These are phyloP conservation scores for Phialophora tarda DNA, from an alignment of 2,329 filamentous ascomycete genomes.

Conservation along the genomic window DNA sequence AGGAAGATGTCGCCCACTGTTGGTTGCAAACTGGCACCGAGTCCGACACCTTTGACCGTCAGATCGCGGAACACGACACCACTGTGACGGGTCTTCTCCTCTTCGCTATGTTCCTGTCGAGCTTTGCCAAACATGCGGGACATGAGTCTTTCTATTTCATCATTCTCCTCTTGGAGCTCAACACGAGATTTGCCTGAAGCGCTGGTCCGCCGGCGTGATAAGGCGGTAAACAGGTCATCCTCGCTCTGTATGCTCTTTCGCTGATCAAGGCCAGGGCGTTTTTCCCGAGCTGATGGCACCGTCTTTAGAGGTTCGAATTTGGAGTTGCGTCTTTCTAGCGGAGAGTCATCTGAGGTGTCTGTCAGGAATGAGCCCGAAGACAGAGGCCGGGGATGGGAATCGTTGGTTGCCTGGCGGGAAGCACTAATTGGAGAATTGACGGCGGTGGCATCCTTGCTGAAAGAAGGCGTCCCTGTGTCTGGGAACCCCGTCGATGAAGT, in stretches of 20 bases:
- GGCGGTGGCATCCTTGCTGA: constrained; percentile 9
- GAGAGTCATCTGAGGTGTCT: constrained; percentile 17
- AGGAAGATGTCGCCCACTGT: constrained; percentile 63
- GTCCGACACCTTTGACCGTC: constrained; percentile 71
- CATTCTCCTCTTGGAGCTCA: constrained; percentile 35
- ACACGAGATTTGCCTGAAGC: constrained; percentile 31
- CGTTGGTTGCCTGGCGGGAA: constrained; percentile 1
- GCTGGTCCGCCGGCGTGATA: constrained; percentile 36
- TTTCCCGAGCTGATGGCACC: constrained; percentile 22
- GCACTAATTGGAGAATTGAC: background rate
- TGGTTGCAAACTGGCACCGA: constrained; percentile 66
- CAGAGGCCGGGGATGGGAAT: background rate
- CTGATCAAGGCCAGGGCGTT: constrained; percentile 24
- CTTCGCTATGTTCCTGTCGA: constrained; percentile 68
- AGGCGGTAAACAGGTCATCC: constrained; percentile 34
- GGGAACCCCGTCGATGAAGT: background rate
- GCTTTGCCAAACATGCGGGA: constrained; percentile 72
- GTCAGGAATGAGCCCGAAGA: constrained; percentile 16
- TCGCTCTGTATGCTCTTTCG: constrained; percentile 33
- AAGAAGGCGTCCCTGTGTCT: background rate
- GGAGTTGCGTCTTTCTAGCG: constrained; percentile 12
- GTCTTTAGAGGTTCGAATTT: constrained; percentile 26
- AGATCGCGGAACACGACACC: constrained; percentile 73
- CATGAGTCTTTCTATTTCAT: constrained; percentile 55
- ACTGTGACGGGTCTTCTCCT: constrained; percentile 71